Evolutionary conservation across 257 asterid species (phyloP), one percentile per base, ranked within the genome.

Genomic region (Solanum chiquidenum): DNA sequence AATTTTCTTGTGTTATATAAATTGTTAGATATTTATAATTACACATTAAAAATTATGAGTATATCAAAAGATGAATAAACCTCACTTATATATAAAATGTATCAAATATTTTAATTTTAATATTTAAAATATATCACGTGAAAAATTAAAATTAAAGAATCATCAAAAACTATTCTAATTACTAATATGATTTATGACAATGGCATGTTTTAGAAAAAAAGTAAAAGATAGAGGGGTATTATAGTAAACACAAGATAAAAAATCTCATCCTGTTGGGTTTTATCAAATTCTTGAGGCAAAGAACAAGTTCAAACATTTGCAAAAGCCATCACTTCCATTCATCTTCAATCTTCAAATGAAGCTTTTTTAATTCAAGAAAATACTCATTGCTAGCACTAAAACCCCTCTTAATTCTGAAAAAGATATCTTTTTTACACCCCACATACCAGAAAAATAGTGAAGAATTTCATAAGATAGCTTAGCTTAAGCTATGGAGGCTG

Each of bases 401-500:
- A 16, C 16, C 27, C 79, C 35, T 84, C 20, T 23, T 10, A 35
- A 66, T 85, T 85, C 64, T 31, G 29, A 40, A 85, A 20, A 66
- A 66, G 9, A 4, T 79, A 14, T 29, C 40, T 44, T 44, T 44
- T 44, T 27, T 4, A 5, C 16, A 44, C 44, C 69, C 85, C 85
- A 82, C 8, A 29, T 29, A 20, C 68, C 66, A 68, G 21, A 16
- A 62, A 64, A 37, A 38, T 37, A 37, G 14, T 55, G 79, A 35
- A 84, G 76, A 35, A 6, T 34, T 55, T 64, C 74, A 83, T 8
- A 20, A 27, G 40, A 23, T 49, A 68, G 37, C 21, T 12, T 68
- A 75, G 44, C 69, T 31, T 44, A 18, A 58, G 33, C 75, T 86
- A 95, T 95, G 98, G 98, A 94, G 93, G 94, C 92, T 38, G 94